A percentile compares a stretch with the other conserved stretches of the same genome.
Conservation (phyloP, 176 grass and related monocot species). For the Pontederia crassipes region DNA sequence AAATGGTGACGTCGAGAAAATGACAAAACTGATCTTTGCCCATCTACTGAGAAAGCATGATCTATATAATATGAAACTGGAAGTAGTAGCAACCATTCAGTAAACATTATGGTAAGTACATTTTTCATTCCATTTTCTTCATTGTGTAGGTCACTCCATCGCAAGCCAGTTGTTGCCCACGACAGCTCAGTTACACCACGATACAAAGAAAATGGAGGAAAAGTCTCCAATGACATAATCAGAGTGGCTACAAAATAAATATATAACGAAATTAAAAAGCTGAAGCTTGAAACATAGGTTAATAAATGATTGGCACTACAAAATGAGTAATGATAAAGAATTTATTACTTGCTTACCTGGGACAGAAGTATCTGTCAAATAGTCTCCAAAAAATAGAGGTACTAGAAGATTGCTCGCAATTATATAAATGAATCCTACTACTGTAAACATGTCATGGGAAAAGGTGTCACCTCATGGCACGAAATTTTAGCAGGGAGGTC, state of each 20-base stretch:
- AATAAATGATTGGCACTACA: neutral
- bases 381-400: constrained; percentile 27
- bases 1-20: no score
- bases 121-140: constrained; percentile 48
- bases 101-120: constrained; percentile 35
- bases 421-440: constrained; percentile 47
- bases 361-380: constrained; percentile 37
- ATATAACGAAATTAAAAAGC: neutral
- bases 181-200: constrained; percentile 48
- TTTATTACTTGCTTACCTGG: constrained; percentile 28
- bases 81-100: constrained; percentile 40
- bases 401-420: constrained; percentile 43
- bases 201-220: constrained; percentile 58
- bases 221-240: constrained; percentile 39
- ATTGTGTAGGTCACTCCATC: constrained; percentile 35
- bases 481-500: neutral
- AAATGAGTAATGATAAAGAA: neutral
- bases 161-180: constrained; percentile 40
- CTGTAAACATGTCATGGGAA: constrained; percentile 18
- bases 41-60: neutral
- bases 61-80: constrained; percentile 12
- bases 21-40: no score
- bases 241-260: constrained; percentile 23
- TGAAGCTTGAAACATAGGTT: neutral
- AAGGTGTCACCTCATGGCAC: neutral